A percentile compares a stretch with the other conserved stretches of the same genome.
These are phyloP conservation scores for Grosmannia penicillata DNA, from an alignment of 2,329 filamentous ascomycete species.

Conservation along the genomic window DNA sequence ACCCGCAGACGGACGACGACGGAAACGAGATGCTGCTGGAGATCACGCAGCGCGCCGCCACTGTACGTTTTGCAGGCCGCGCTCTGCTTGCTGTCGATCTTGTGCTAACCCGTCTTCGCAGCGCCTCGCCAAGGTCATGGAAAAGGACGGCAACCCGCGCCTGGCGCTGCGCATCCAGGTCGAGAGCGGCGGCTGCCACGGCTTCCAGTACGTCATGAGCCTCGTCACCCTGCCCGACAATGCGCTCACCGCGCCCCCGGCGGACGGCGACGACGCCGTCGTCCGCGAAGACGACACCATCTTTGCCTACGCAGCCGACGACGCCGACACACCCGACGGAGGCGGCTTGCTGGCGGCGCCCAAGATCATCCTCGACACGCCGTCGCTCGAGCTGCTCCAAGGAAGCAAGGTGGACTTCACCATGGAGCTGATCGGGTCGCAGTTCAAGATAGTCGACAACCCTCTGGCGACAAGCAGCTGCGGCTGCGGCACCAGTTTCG, in stretches of 20 bases:
- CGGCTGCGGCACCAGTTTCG: slow-evolving; percentile 94
- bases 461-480: slow-evolving; percentile 85
- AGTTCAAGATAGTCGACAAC: slow-evolving; percentile 95
- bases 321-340: slow-evolving; percentile 20
- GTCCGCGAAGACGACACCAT: slow-evolving; percentile 69
- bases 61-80: slow-evolving; percentile 38
- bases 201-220: slow-evolving; percentile 94
- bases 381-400: slow-evolving; percentile 75
- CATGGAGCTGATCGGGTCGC: slow-evolving; percentile 73
- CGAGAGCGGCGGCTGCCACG: slow-evolving; percentile 88
- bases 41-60: slow-evolving; percentile 70
- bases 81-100: neutral
- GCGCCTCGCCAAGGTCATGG: slow-evolving; percentile 67
- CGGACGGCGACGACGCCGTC: slow-evolving; percentile 14
- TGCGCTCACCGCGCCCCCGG: slow-evolving; percentile 12
- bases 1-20: slow-evolving; percentile 67
- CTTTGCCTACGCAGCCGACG: slow-evolving; percentile 53
- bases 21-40: slow-evolving; percentile 72
- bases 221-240: slow-evolving; percentile 47
- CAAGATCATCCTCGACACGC: slow-evolving; percentile 80
- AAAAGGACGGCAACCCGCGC: slow-evolving; percentile 56
- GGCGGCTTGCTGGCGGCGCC: slow-evolving; percentile 25
- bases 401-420: slow-evolving; percentile 95
- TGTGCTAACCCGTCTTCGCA: slow-evolving; percentile 14
- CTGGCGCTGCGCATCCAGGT: slow-evolving; percentile 85